Percentiles rank a stretch among this genome's conserved stretches.
Conservation (phyloP, 2,329 filamentous ascomycete genomes). For the Aspergillus tubingensis region DNA sequence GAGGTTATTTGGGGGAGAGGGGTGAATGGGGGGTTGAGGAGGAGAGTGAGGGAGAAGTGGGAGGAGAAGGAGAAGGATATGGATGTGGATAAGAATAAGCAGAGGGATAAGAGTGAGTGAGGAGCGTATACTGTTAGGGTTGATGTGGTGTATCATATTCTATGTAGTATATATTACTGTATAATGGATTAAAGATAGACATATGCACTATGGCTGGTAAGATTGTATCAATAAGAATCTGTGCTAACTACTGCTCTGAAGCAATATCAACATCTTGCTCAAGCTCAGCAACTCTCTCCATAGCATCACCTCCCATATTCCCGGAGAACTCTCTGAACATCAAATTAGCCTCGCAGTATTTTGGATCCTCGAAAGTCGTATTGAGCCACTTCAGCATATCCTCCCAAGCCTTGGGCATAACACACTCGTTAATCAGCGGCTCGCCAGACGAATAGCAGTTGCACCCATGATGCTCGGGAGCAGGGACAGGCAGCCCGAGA, state of each 20-base stretch:
- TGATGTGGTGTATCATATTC: background rate
- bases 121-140: conserved; percentile 7
- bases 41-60: conserved; percentile 44
- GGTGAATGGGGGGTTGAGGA: conserved; percentile 42
- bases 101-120: background rate
- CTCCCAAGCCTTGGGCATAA: conserved; percentile 59
- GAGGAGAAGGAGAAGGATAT: conserved; percentile 28
- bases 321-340: conserved; percentile 25
- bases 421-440: conserved; percentile 58
- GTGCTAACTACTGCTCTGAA: too few species aligned
- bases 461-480: conserved; percentile 60
- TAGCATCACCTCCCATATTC: background rate
- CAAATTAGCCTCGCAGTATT: conserved; percentile 42
- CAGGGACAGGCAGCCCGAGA: conserved; percentile 56
- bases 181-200: too few species aligned
- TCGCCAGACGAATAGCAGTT: conserved; percentile 72
- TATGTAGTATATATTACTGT: too few species aligned
- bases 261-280: background rate
- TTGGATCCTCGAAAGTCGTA: conserved; percentile 53
- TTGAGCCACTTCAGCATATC: conserved; percentile 64
- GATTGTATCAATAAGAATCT: too few species aligned
- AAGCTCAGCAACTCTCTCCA: background rate
- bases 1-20: conserved; percentile 47
- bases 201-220: too few species aligned
- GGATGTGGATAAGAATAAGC: conserved; percentile 13